These are phyloP conservation scores for Gyrodon lividus DNA, from an alignment of 768 basidiomycete species.

Conservation along the genomic window DNA sequence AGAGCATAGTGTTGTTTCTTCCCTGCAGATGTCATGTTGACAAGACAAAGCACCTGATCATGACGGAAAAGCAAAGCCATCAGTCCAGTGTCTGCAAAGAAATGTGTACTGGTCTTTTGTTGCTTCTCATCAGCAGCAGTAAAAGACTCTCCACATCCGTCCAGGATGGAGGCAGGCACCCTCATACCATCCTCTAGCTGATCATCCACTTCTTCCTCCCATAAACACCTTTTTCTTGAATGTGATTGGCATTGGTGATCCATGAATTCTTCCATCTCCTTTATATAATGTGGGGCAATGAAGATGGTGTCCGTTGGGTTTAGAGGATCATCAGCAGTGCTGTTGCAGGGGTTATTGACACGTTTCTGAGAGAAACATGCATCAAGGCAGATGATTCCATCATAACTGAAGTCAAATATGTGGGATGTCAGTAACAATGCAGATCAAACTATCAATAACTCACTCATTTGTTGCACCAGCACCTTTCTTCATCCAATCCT, in stretches of 20 bases:
- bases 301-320: neutral
- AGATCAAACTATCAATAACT: neutral
- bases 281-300: neutral
- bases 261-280: slow-evolving; percentile 2
- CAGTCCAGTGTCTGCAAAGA: slow-evolving; percentile 29
- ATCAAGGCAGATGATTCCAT: slow-evolving; percentile 27
- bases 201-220: neutral
- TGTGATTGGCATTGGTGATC: neutral
- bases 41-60: neutral
- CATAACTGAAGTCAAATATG: neutral
- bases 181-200: slow-evolving; percentile 17
- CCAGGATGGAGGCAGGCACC: slow-evolving; percentile 29
- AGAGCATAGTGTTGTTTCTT: slow-evolving; percentile 18
- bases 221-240: neutral
- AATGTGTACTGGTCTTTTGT: slow-evolving; percentile 16
- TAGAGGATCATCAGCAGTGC: neutral
- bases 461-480: neutral
- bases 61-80: slow-evolving; percentile 40
- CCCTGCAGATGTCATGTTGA: slow-evolving; percentile 28
- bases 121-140: slow-evolving; percentile 12
- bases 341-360: neutral
- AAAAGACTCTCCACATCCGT: slow-evolving; percentile 34
- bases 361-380: slow-evolving; percentile 36
- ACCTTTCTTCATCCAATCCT: neutral
- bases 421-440: neutral